A percentile compares a stretch with the other conserved stretches of the same genome.
These are phyloP conservation scores for Eimeria praecox DNA, from an alignment of 169 alveolate genomes.

Conservation along the genomic window DNA sequence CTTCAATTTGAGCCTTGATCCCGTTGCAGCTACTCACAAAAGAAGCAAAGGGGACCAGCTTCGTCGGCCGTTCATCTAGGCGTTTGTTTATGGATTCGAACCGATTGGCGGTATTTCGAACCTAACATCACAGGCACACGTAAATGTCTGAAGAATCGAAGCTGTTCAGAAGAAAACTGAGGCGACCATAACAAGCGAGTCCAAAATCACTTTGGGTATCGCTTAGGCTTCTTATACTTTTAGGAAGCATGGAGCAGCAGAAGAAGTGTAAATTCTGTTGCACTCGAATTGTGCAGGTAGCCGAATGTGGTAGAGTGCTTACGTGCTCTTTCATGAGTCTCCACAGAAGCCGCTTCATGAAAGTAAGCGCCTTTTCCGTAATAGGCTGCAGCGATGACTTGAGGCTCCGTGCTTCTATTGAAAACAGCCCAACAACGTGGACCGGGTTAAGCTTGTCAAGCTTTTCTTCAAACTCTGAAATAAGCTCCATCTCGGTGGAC, in stretches of 20 bases:
- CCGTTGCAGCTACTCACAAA: constrained; percentile 72
- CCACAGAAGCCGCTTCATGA: constrained; percentile 78
- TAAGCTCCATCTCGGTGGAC: constrained; percentile 78
- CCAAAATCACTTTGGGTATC: background rate
- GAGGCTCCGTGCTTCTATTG: constrained; percentile 73
- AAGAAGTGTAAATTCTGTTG: background rate
- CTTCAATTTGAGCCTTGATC: constrained; percentile 72
- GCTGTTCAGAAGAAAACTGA: background rate
- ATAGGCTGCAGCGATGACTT: constrained; percentile 66
- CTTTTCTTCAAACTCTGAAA: constrained; percentile 72
- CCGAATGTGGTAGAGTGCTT: background rate
- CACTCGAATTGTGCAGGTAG: background rate
- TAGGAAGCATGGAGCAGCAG: too few relatives aligned
- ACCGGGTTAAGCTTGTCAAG: constrained; percentile 81
- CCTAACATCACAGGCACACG: background rate
- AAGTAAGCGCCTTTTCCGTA: constrained; percentile 79
- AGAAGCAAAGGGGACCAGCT: constrained; percentile 69
- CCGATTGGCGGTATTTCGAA: constrained; percentile 62
- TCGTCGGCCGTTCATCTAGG: constrained; percentile 75
- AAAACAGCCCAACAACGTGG: constrained; percentile 80
- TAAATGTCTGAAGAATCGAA: background rate
- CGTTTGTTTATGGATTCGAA: constrained; percentile 69
- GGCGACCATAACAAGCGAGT: background rate
- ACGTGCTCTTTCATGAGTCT: constrained; percentile 79
- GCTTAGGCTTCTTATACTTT: background rate